Conservation (phyloP, 2,329 filamentous ascomycete genomes). For the Huntiella decipiens region DNA sequence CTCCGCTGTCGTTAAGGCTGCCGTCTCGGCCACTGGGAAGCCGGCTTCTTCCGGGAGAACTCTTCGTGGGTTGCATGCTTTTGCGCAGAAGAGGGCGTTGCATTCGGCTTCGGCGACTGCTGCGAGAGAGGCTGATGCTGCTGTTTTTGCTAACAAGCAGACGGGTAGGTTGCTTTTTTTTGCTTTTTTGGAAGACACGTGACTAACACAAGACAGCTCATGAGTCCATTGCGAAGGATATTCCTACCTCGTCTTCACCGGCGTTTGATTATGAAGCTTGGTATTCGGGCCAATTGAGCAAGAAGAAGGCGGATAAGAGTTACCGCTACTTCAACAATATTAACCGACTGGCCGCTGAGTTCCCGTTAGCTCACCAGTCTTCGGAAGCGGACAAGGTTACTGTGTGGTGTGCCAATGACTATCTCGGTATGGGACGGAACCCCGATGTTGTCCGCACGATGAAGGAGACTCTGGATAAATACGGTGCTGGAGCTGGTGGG, state of each 20-base stretch:
- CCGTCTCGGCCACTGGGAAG: slow-evolving; percentile 1
- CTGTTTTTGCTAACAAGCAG: slow-evolving; percentile 10
- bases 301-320: slow-evolving; percentile 99
- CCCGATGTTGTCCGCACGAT: slow-evolving; percentile 69
- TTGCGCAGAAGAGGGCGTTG: slow-evolving; percentile 17
- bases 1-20: slow-evolving; percentile 20
- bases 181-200: too few species aligned
- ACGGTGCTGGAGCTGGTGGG: slow-evolving; percentile 85
- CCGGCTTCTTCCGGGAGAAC: slow-evolving; percentile 17
- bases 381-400: slow-evolving; percentile 70
- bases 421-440: slow-evolving; percentile 94
- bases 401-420: slow-evolving; percentile 98
- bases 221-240: slow-evolving; percentile 12
- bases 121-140: slow-evolving; percentile 10
- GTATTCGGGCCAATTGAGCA: slow-evolving; percentile 75
- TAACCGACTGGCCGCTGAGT: slow-evolving; percentile 91
- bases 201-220: slow-evolving; percentile 5
- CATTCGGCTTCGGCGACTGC: slow-evolving; percentile 6
- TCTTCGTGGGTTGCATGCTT: slow-evolving; percentile 41
- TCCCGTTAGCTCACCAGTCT: slow-evolving; percentile 83
- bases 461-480: slow-evolving; percentile 87
- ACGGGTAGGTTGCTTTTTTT: slow-evolving; percentile 5
- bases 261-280: slow-evolving; percentile 86
- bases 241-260: slow-evolving; percentile 18
- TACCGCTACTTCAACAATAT: slow-evolving; percentile 99